Percentiles rank a stretch among this genome's conserved stretches.
Evolutionary conservation across 768 basidiomycete genomes (phyloP).

Genomic region (Scleroderma bovista): DNA sequence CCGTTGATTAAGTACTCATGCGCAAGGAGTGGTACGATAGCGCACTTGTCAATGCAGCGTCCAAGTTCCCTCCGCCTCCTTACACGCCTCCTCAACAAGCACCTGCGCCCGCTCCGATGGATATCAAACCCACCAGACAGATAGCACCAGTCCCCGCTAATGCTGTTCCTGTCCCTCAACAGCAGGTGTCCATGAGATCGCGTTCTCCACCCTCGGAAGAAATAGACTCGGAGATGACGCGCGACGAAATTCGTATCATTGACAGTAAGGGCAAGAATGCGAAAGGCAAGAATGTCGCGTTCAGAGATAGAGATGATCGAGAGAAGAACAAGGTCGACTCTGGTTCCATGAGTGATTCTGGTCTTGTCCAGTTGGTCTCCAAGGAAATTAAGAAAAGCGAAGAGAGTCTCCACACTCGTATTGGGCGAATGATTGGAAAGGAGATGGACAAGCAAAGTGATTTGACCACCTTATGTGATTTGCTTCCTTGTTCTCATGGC

Average conservation of each 20-base stretch:
- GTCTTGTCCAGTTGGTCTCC: slow-evolving; percentile 52
- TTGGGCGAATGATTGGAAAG: slow-evolving; percentile 75
- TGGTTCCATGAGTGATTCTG: slow-evolving; percentile 42
- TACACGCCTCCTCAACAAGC: slow-evolving; percentile 30
- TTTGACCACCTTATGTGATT: slow-evolving; percentile 25
- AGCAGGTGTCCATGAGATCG: slow-evolving; percentile 31
- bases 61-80: slow-evolving; percentile 56
- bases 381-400: slow-evolving; percentile 83
- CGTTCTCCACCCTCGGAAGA: slow-evolving; percentile 77
- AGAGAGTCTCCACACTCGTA: slow-evolving; percentile 68
- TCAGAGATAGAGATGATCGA: slow-evolving; percentile 53
- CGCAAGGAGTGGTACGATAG: slow-evolving; percentile 80
- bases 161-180: slow-evolving; percentile 13
- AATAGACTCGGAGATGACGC: slow-evolving; percentile 55
- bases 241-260: slow-evolving; percentile 49
- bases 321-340: slow-evolving; percentile 26
- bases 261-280: slow-evolving; percentile 48
- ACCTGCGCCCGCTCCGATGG: slow-evolving; percentile 16
- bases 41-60: slow-evolving; percentile 49
- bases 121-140: slow-evolving; percentile 21
- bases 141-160: slow-evolving; percentile 24
- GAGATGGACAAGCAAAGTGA: slow-evolving; percentile 89
- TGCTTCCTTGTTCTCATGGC: slow-evolving; percentile 4
- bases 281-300: slow-evolving; percentile 55
- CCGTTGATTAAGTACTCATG: slow-evolving; percentile 84